Conservation (phyloP, 345 rosid genomes). For the Salix brachista region DNA sequence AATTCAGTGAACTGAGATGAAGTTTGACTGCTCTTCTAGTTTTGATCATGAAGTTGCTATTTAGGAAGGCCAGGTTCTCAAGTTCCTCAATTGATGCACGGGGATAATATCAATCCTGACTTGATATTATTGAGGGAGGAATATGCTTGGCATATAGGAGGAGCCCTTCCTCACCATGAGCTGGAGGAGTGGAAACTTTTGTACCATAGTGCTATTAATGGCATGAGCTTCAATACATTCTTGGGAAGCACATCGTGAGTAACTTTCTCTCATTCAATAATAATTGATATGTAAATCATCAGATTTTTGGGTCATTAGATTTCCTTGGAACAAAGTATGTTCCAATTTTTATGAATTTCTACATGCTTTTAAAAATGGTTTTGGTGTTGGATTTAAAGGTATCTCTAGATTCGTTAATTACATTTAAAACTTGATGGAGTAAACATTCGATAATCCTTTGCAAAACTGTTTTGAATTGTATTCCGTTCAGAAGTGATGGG, state of each 20-base stretch:
- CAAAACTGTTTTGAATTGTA: no score
- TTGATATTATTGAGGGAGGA: slow-evolving; percentile 52
- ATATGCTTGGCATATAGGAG: slow-evolving; percentile 95
- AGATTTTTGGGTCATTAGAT: not conserved
- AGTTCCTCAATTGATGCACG: slow-evolving; percentile 54
- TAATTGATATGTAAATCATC: not conserved
- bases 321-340: not conserved
- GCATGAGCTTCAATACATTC: slow-evolving; percentile 82
- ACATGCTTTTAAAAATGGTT: not conserved
- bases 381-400: not conserved
- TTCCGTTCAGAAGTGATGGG: not conserved
- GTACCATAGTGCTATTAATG: slow-evolving; percentile 74
- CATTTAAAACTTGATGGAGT: not conserved
- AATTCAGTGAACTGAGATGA: not conserved
- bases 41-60: slow-evolving; percentile 9
- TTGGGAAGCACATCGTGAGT: slow-evolving; percentile 69
- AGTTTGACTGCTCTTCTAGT: not conserved
- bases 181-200: slow-evolving; percentile 78
- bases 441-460: not conserved
- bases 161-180: slow-evolving; percentile 73
- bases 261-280: slow-evolving; percentile 8
- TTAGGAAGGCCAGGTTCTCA: slow-evolving; percentile 58
- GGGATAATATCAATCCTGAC: slow-evolving; percentile 44
- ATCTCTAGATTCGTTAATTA: not conserved
- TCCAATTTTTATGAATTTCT: not conserved